Base-by-base conservation (phyloP, 768 basidiomycete species). In the Pholiota conissans region DNA sequence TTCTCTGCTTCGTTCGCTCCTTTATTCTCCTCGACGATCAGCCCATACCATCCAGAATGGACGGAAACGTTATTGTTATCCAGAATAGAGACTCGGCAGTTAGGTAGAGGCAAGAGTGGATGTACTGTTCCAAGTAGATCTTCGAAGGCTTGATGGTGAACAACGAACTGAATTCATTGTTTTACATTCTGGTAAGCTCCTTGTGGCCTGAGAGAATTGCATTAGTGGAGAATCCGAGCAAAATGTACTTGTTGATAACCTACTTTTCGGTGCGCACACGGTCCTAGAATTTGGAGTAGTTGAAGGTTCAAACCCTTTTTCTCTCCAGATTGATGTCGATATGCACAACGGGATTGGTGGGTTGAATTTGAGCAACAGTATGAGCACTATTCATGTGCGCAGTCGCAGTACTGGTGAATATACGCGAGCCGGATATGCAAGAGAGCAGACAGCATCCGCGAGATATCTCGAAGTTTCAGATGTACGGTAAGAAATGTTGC, bases 1-100 rank as follows among this genome's bases (percentile, higher is more conserved):
- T 72, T 72, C 55, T 73, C 74, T 10, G 89, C 85, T 65, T 95
- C 93, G 67, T 93, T 89, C 40, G 93, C 93, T 34, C 91, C 91
- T 67, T 93, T 90, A 10, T 89, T 85, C 75, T 95, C 92, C 26
- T 94, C 81, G 26, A 94, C 82, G 46, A 95, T 81, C 0, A 82
- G 87, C 3, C 93, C 93, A 63, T 86, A 89, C 92, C 92, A 95
- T 39, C 88, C 86, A 5, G 85, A 73, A 67, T 94, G 90, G 13
- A 93, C 83, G 39, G 79, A 79, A 52, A 85, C 76, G 16, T 76
- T 77, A 2, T 80, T 74, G 0, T 79, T 73, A 4, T 80, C 80
- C 0, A 86, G 86, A 10, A 87, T 84, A 0, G 83, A 82, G 11
- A 83, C 74, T 9, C 78, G 76, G 6, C 65, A 34, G 49, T 70